These are phyloP conservation scores for Lathyrus tuberosus DNA, from an alignment of 306 rosid species.

Conservation along the genomic window DNA sequence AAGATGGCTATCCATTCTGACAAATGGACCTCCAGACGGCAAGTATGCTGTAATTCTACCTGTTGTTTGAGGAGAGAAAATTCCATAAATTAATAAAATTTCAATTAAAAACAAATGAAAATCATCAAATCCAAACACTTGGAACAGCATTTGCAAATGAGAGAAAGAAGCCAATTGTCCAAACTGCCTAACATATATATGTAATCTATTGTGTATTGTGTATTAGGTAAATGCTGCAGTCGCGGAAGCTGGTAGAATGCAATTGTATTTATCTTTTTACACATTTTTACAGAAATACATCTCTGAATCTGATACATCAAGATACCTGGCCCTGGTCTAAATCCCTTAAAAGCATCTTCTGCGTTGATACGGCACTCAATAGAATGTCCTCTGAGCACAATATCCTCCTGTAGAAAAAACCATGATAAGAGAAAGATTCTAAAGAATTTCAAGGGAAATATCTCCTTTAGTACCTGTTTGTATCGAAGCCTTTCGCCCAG, in stretches of 20 bases:
- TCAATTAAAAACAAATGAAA: conserved; percentile 5
- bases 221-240: conserved; percentile 18
- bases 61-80: conserved; percentile 48
- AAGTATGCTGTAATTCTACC: conserved; percentile 95
- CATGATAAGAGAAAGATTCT: conserved; percentile 37
- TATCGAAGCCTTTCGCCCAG: conserved; percentile 84
- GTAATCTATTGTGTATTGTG: conserved; percentile 20
- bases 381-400: conserved; percentile 94
- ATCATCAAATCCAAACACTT: conserved; percentile 19
- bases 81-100: background rate
- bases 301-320: conserved; percentile 23
- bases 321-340: conserved; percentile 97
- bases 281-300: conserved; percentile 34
- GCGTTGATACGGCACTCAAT: conserved; percentile 99
- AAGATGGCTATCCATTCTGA: conserved; percentile 98
- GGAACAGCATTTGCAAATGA: conserved; percentile 19
- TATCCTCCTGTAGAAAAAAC: conserved; percentile 71
- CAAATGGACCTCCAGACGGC: conserved; percentile 99
- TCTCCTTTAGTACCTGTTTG: conserved; percentile 65
- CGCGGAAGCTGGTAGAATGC: conserved; percentile 26
- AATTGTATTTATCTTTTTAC: conserved; percentile 13
- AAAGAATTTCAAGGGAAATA: conserved; percentile 34
- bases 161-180: conserved; percentile 23
- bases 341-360: conserved; percentile 95
- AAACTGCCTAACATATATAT: conserved; percentile 1